These are phyloP conservation scores for Globisporangium radiosum DNA, from an alignment of 352 stramenopile genomes.

Conservation along the genomic window DNA sequence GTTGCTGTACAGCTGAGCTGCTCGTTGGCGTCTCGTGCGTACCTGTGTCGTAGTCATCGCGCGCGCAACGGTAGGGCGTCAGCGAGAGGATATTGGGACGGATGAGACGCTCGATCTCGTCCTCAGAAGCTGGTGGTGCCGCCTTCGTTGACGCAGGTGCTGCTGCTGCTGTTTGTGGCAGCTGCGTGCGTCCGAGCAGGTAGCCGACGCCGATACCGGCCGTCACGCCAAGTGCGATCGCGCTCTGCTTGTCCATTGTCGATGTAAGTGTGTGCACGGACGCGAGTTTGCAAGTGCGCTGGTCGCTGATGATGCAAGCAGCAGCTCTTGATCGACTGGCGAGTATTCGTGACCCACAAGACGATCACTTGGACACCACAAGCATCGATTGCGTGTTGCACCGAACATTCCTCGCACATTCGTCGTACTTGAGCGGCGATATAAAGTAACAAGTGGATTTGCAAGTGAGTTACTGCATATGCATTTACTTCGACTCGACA, in stretches of 20 bases:
- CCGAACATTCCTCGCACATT: too few relatives aligned
- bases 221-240: slow-evolving; percentile 49
- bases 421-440: too few relatives aligned
- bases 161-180: not conserved
- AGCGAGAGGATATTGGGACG: slow-evolving; percentile 96
- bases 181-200: slow-evolving; percentile 47
- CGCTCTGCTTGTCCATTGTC: slow-evolving; percentile 61
- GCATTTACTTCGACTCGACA: too few relatives aligned
- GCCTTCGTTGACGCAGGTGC: not conserved
- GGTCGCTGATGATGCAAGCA: not conserved
- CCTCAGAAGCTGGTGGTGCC: slow-evolving; percentile 11
- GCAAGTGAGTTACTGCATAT: too few relatives aligned
- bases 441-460: too few relatives aligned
- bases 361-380: too few relatives aligned
- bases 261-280: not conserved
- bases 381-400: too few relatives aligned
- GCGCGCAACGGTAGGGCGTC: slow-evolving; percentile 95
- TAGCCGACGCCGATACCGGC: slow-evolving; percentile 65
- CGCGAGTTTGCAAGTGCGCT: slow-evolving; percentile 4
- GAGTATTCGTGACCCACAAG: not conserved
- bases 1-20: too few relatives aligned
- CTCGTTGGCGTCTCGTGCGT: not conserved
- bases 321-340: not conserved
- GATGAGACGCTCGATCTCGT: slow-evolving; percentile 85
- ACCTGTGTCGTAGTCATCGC: slow-evolving; percentile 93